Base-by-base conservation (phyloP, 1,284 basidiomycete species). In the Ustilago bromivora region DNA sequence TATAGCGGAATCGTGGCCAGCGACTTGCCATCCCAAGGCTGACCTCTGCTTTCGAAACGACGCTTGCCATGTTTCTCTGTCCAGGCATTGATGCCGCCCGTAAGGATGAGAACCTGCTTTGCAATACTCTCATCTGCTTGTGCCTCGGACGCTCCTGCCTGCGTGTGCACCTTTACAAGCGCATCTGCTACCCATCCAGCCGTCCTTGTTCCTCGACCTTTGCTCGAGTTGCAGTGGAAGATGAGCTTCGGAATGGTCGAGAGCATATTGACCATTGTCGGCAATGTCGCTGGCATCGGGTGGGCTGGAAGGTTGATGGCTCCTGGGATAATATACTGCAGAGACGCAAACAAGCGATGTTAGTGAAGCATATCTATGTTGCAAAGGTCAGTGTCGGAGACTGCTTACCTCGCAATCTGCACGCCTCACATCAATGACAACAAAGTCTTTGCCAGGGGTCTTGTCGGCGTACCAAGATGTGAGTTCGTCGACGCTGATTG, bases 231-330 rank as follows among this genome's bases (percentile, higher is more conserved):
- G 72, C 85, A 86, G 69, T 86, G 84, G 63, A 86, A 86, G 31
- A 85, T 60, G 17, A 86, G 65, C 32, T 78, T 65, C 8, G 85
- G 84, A n/a, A 82, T 71, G 28, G 53, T 62, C 1, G 79, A 76
- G 13, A 87, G 73, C 28, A 85, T 55, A 10, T 80, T 78, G 4
- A 82, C 47, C 2, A 87, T 74, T 8, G 71, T 69, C 0, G 82
- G 77, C 10, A 87, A 64, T 0, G 84, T 80, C 7, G 79, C 82
- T 36, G 86, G 84, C 52, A 87, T 78, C 3, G 86, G 82, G 34
- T 87, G 86, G 0, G 86, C 84, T 3, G 87, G 87, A 0, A 87
- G 76, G 61, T 87, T 87, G 68, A 87, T 76, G 0, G 86, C 87
- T 12, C 79, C 82, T 3, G 74, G 78, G 36, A 87, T 83, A 53